These are phyloP conservation scores for Coffea humblotiana DNA, from an alignment of 305 asterid species.

Conservation along the genomic window DNA sequence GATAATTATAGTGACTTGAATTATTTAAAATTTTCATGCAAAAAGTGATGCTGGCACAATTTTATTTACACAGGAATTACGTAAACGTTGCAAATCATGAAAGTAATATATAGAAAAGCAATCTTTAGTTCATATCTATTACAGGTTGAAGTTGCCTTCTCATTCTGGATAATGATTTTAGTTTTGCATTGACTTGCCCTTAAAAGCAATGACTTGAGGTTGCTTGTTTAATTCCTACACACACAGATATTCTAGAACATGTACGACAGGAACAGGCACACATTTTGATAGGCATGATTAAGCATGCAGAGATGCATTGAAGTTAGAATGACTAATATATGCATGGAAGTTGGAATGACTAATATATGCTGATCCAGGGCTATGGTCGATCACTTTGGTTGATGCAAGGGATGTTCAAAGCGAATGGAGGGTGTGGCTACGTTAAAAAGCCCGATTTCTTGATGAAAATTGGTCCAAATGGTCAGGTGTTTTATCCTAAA, in stretches of 20 bases:
- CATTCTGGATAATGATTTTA: not conserved
- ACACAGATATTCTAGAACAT: not conserved
- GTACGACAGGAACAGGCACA: not conserved
- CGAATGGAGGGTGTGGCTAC: constrained; percentile 80
- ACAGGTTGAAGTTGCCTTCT: not conserved
- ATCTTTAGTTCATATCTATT: not conserved
- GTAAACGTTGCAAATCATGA: not conserved
- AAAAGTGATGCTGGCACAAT: not conserved
- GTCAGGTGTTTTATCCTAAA: constrained; percentile 52
- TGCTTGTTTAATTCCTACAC: not conserved
- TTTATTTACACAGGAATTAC: not conserved
- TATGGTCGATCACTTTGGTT: constrained; percentile 79
- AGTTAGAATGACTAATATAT: not conserved
- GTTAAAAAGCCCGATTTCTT: constrained; percentile 73
- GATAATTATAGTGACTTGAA: not conserved
- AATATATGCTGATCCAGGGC: constrained; percentile 41
- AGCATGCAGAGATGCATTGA: not conserved
- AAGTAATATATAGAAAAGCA: not conserved
- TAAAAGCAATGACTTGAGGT: not conserved
- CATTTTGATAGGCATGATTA: not conserved
- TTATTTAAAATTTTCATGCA: not conserved
- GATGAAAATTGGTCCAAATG: constrained; percentile 44
- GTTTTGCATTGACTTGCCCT: not conserved
- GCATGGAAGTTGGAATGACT: not conserved
- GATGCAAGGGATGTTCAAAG: constrained; percentile 84